Conservation (phyloP, 345 rosid species). For the Pugionium cornutum region DNA sequence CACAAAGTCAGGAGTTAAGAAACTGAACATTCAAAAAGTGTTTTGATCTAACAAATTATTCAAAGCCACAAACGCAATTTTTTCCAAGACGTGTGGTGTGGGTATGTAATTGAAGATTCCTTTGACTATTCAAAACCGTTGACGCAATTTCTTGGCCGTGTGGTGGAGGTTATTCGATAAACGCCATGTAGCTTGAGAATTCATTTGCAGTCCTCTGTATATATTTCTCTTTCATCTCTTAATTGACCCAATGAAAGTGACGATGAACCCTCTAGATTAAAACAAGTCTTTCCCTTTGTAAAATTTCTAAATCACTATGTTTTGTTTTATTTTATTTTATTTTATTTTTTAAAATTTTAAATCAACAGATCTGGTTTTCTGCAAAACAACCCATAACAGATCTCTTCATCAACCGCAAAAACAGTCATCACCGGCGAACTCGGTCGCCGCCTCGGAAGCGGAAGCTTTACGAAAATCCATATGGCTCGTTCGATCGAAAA, state of each 20-base stretch:
- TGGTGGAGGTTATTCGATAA: too few species aligned
- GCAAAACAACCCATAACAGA: too few species aligned
- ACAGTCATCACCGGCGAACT: conserved; percentile 35
- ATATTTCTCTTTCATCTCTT: too few species aligned
- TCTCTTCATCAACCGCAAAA: conserved; percentile 26
- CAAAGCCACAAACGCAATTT: conserved; percentile 8
- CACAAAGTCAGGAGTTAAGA: not conserved
- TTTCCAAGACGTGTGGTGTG: not conserved
- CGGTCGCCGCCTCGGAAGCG: conserved; percentile 75
- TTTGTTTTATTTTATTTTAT: too few species aligned
- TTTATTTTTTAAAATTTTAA: too few species aligned
- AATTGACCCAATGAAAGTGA: too few species aligned
- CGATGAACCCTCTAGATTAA: too few species aligned
- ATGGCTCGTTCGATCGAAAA: conserved; percentile 52
- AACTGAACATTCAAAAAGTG: not conserved
- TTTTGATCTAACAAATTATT: conserved; percentile 2
- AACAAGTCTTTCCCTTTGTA: too few species aligned
- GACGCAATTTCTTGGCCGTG: not conserved
- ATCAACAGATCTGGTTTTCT: too few species aligned
- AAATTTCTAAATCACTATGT: too few species aligned
- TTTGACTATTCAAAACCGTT: not conserved
- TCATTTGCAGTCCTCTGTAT: too few species aligned
- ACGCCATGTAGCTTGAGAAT: too few species aligned
- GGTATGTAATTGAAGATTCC: not conserved
- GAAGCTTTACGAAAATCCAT: conserved; percentile 76